Conservation (phyloP, 1,284 basidiomycete species). For the Ustilago sp. region DNA sequence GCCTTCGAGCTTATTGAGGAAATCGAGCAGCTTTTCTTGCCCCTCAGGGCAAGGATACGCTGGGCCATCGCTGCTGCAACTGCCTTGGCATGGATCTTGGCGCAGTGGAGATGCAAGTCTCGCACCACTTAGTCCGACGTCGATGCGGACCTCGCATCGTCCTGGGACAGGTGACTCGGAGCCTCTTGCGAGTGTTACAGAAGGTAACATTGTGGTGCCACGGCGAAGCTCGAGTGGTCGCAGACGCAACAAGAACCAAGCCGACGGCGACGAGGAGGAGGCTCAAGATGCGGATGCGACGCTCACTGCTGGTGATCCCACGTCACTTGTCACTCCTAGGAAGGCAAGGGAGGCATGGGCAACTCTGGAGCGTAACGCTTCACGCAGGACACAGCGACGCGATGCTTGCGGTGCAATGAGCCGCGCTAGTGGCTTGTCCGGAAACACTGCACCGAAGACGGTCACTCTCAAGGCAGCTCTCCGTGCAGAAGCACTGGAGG, state of each 20-base stretch:
- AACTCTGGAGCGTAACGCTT: conserved; percentile 23
- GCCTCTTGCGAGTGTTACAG: conserved; percentile 32
- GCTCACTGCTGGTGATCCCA: conserved; percentile 1
- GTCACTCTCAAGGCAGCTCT: conserved; percentile 58
- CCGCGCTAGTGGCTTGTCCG: conserved; percentile 45
- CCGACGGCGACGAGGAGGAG: conserved; percentile 4
- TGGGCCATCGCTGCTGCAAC: conserved; percentile 27
- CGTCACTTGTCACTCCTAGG: conserved; percentile 6
- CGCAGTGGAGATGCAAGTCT: conserved; percentile 25
- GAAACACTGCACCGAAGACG: conserved; percentile 36
- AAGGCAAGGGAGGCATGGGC: conserved; percentile 18
- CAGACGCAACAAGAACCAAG: conserved; percentile 13
- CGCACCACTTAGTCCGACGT: conserved; percentile 22
- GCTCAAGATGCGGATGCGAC: not conserved
- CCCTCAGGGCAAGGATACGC: conserved; percentile 20
- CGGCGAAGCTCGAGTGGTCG: conserved; percentile 36
- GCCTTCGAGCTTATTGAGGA: conserved; percentile 27
- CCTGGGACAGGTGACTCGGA: conserved; percentile 37
- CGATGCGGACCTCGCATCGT: conserved; percentile 22
- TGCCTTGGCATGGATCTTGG: conserved; percentile 39
- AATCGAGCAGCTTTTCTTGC: conserved; percentile 26
- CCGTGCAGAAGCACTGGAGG: conserved; percentile 61
- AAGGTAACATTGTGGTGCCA: conserved; percentile 35
- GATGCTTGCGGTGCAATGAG: conserved; percentile 42
- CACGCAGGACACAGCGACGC: conserved; percentile 31